These are phyloP conservation scores for Rosa chinensis DNA, from an alignment of 306 rosid species.

Conservation along the genomic window DNA sequence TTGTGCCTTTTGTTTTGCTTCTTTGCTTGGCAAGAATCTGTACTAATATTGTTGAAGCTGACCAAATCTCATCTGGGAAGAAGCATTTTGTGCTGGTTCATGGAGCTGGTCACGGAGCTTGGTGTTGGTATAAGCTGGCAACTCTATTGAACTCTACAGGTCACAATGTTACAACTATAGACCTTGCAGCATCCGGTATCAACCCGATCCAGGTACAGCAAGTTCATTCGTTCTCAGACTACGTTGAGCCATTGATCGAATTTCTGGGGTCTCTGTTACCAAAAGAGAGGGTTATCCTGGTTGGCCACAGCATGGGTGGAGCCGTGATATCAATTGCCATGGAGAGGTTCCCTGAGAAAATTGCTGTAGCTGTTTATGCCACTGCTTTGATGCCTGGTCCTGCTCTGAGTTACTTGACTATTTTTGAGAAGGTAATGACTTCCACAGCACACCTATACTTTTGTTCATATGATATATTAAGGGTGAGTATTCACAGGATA, in stretches of 20 bases:
- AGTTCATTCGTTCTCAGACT: slow-evolving; percentile 34
- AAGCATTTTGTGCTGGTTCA: slow-evolving; percentile 58
- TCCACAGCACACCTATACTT: neutral
- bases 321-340: slow-evolving; percentile 46
- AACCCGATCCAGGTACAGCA: slow-evolving; percentile 36
- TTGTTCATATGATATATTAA: neutral
- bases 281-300: slow-evolving; percentile 50
- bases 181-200: slow-evolving; percentile 57
- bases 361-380: slow-evolving; percentile 47
- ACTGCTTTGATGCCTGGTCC: slow-evolving; percentile 43
- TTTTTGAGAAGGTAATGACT: neutral
- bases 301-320: slow-evolving; percentile 61
- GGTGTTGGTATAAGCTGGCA: slow-evolving; percentile 62
- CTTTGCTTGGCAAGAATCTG: neutral
- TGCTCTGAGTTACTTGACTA: neutral
- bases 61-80: neutral
- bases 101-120: slow-evolving; percentile 60
- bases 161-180: slow-evolving; percentile 47
- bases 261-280: slow-evolving; percentile 33
- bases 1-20: neutral
- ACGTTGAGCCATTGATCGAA: slow-evolving; percentile 44
- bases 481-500: neutral
- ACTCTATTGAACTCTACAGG: slow-evolving; percentile 39
- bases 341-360: slow-evolving; percentile 51
- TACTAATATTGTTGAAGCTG: neutral